Base-by-base conservation (phyloP, 1,139 yeast species). In the Debaryomyces coudertii region DNA sequence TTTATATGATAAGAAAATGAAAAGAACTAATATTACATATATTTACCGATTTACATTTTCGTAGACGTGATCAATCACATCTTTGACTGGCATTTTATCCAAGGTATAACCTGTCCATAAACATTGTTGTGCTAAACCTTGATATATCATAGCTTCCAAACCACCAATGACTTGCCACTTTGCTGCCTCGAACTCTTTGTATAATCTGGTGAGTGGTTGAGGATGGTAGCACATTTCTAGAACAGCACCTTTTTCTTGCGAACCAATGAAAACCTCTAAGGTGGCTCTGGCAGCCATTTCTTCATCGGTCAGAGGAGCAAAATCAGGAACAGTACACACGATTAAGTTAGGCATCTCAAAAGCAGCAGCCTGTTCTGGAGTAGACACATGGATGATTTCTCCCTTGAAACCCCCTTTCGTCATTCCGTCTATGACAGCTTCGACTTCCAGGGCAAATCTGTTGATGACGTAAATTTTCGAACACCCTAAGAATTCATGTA, bases 181-280 rank as follows among this genome's bases (percentile, higher is more conserved):
- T 6, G 50, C 46, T 1, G 42, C 41, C 35, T 54, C 52, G 42
- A 64, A 65, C 28, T 60, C 63, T 39, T 47, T 50, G 42, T 53
- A 63, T 20, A 65, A 52, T 24, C 56, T 44, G 5, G 69, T 65
- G 5, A 38, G 30, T 15, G 57, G 53, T 7, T 49, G 53, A 3
- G 70, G 70, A 37, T 65, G 60, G 53, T 65, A 65, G 48, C 70
- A 65, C 69, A 65, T 65, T 47, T 65, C 70, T 20, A 65, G 50
- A 6, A 65, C 69, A 4, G 61, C 61, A 2, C 67, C 69, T 34
- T 51, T 52, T 3, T 42, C 44, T 6, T 52, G 47, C 2, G 47
- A 14, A 8, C 54, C 46, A 37, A 63, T 60, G 47, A 65, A 61
- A 0, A 63, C 64, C 14, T 57, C 55, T 3, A 65, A 54, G 1